phyloP scores from a whole-genome alignment of 805 yeast genomes.

The Saccharomycopsis fermentans region DNA sequence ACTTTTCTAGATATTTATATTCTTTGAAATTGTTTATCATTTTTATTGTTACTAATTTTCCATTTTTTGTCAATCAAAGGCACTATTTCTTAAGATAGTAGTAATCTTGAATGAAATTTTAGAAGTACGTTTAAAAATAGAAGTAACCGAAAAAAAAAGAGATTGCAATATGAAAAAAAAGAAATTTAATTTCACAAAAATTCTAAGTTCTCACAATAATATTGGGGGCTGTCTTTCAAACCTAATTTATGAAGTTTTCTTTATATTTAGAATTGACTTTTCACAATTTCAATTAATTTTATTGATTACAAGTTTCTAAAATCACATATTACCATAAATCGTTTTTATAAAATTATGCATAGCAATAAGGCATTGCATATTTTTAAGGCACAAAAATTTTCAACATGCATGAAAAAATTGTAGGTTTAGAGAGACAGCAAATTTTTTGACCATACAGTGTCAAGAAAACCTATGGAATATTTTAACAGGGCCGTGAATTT shows the following conservation, averaged over 20 bases:
- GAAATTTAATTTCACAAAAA: not conserved
- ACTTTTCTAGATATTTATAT: not conserved
- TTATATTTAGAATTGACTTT: not conserved
- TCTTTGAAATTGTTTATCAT: not conserved
- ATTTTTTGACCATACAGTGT: too few relatives aligned
- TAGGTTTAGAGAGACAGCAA: too few relatives aligned
- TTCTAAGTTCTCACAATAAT: too few relatives aligned
- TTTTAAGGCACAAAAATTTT: not conserved
- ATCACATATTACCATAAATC: not conserved
- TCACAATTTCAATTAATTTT: not conserved
- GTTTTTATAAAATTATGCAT: not conserved
- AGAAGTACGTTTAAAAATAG: not conserved
- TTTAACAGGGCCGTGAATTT: not conserved
- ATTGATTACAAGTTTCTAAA: too few relatives aligned
- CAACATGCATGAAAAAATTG: slow-evolving; percentile 1
- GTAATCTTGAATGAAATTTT: too few relatives aligned
- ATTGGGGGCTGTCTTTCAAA: too few relatives aligned
- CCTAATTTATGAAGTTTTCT: not conserved
- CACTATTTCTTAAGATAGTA: too few relatives aligned
- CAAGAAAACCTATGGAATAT: not conserved
- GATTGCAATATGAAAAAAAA: not conserved
- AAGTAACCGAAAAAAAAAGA: not conserved
- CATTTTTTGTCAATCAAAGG: not conserved
- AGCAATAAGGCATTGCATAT: not conserved
- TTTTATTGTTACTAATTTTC: not conserved